A percentile compares a stretch with the other conserved stretches of the same genome.
These are phyloP conservation scores for Yamadazyma dendronema DNA, from an alignment of 1,139 yeast genomes.

Conservation along the genomic window DNA sequence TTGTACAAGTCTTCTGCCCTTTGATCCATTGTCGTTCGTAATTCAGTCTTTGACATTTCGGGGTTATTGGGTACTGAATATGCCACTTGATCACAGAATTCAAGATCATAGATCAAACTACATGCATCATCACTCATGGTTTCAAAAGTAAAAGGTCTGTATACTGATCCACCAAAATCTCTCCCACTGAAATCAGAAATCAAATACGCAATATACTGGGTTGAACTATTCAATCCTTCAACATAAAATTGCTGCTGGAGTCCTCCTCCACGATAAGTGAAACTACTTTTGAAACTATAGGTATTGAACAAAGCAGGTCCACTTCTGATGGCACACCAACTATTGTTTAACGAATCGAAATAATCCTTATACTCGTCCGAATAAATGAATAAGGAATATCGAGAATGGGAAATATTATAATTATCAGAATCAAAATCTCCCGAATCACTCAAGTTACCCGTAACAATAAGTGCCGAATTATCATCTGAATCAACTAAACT, in stretches of 20 bases:
- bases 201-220: constrained; percentile 65
- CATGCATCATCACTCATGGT: constrained; percentile 64
- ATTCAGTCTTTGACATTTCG: constrained; percentile 17
- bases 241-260: constrained; percentile 62
- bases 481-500: constrained; percentile 72
- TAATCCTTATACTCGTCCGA: constrained; percentile 37
- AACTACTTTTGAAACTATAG: constrained; percentile 29
- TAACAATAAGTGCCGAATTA: constrained; percentile 64
- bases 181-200: constrained; percentile 48
- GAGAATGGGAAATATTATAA: constrained; percentile 30
- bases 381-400: constrained; percentile 48
- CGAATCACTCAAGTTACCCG: constrained; percentile 51
- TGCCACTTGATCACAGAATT: constrained; percentile 79
- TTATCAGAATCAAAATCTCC: constrained; percentile 17
- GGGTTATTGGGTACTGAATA: constrained; percentile 76
- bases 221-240: constrained; percentile 57
- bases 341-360: constrained; percentile 46
- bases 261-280: constrained; percentile 49
- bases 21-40: constrained; percentile 55
- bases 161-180: constrained; percentile 65
- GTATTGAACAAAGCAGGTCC: constrained; percentile 39
- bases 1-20: constrained; percentile 54
- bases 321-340: constrained; percentile 72
- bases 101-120: constrained; percentile 68
- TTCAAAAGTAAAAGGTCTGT: constrained; percentile 55